Evolutionary conservation across 2,329 filamentous ascomycete genomes (phyloP), one percentile per base, ranked within the genome.

Genomic region (Arthrobotrys musiformis): DNA sequence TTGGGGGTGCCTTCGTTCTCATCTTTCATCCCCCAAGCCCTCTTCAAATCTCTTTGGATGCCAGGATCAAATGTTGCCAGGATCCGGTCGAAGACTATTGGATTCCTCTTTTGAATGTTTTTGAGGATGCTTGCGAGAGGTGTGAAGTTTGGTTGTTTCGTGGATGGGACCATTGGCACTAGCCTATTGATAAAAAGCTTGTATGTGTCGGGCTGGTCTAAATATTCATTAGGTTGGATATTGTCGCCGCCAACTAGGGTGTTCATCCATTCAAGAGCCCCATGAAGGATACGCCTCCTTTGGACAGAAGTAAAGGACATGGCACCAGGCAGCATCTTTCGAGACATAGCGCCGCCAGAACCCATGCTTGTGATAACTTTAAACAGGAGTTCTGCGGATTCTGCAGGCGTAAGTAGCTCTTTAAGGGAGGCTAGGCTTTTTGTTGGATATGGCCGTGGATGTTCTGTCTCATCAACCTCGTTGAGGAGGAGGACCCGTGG

Each of bases 381-480:
- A 24, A 81, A 79, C 9, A 81, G 35, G 52, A 81, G 78, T 2
- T 81, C 80, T 54, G 79, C 74, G 24, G 80, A 74, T 58, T 81
- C 80, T 2, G 78, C 70, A 24, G 80, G 73, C 1, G 70, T 70
- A 58, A 81, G 79, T 8, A 81, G 66, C 24, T 79, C 73, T 64
- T 81, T 81, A 24, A 81, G 70, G 15, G 77, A 76, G n/a, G 79
- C 80, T 22, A 81, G 70, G 37, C 78, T 81, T 30, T 79, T 79
- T 6, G 78, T 63, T 22, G 76, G 73, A 17, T 80, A 80, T 8
- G 80, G 79, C 54, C 80, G 78, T 3, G 80, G 78, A 40, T 81
- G 80, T 44, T 81, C 79, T n/a, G 76, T 79, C 69, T 81, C 80
- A 37, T 81, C 80, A 13, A 80, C 80, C 70, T 81, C 80, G 54